phyloP scores from a whole-genome alignment of 768 basidiomycete genomes.

The Suillus plorans region DNA sequence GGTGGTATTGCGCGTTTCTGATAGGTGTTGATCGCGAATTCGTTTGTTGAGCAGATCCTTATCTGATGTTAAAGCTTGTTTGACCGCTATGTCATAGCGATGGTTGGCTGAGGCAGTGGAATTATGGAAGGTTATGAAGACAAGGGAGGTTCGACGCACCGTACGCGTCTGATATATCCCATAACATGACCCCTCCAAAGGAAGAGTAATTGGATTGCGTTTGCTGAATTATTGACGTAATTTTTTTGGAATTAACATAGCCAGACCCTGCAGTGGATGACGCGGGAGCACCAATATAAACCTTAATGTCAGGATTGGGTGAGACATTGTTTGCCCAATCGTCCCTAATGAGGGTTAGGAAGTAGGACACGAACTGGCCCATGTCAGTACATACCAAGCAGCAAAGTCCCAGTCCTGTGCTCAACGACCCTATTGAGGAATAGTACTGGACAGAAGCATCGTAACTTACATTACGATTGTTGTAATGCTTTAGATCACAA shows the following conservation, averaged over 20 bases:
- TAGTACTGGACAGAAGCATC: neutral
- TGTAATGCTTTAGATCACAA: neutral
- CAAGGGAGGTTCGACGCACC: constrained; percentile 13
- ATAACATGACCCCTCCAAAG: constrained; percentile 47
- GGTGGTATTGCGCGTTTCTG: neutral
- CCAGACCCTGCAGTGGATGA: constrained; percentile 42
- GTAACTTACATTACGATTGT: constrained; percentile 7
- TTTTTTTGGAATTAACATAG: constrained; percentile 31
- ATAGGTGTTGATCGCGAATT: neutral
- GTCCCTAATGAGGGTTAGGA: constrained; percentile 35
- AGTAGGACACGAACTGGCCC: constrained; percentile 9
- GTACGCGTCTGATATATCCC: constrained; percentile 46
- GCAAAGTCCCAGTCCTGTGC: constrained; percentile 43
- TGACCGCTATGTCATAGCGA: constrained; percentile 61
- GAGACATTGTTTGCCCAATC: constrained; percentile 38
- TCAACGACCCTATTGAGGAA: neutral
- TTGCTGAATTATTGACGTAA: constrained; percentile 33
- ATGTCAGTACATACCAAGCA: constrained; percentile 23
- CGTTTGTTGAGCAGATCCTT: neutral
- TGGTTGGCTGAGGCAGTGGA: constrained; percentile 42
- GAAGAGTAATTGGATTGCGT: constrained; percentile 41
- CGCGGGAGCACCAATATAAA: constrained; percentile 46
- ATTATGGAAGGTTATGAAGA: neutral
- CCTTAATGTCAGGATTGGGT: constrained; percentile 33
- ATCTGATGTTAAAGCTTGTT: constrained; percentile 42